A percentile compares a stretch with the other conserved stretches of the same genome.
phyloP scores from a whole-genome alignment of 2,329 filamentous ascomycete species.

The Plenodomus biglobosus region DNA sequence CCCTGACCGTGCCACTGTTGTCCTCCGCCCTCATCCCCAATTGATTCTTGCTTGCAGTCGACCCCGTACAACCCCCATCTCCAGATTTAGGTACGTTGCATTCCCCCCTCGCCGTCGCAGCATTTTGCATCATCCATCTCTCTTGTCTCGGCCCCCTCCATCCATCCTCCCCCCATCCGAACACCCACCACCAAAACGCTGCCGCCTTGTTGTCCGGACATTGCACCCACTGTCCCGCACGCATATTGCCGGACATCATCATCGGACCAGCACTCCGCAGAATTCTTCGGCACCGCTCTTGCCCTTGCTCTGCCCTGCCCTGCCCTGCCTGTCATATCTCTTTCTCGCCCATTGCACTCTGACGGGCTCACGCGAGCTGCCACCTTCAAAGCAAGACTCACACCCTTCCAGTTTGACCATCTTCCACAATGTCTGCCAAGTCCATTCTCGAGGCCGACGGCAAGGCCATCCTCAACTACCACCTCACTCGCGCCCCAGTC shows the following conservation, averaged over 20 bases:
- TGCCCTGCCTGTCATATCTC: slow-evolving; percentile 6
- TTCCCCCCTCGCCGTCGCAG: neutral
- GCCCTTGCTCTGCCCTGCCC: neutral
- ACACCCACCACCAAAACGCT: slow-evolving; percentile 24
- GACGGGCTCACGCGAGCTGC: slow-evolving; percentile 13
- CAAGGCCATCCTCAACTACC: slow-evolving; percentile 99
- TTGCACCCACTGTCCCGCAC: slow-evolving; percentile 17
- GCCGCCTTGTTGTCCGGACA: slow-evolving; percentile 21
- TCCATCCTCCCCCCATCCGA: slow-evolving; percentile 20
- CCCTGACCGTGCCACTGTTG: slow-evolving; percentile 22
- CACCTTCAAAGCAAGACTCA: slow-evolving; percentile 24
- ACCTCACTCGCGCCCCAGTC: slow-evolving; percentile 93
- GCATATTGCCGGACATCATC: slow-evolving; percentile 19
- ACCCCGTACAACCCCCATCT: slow-evolving; percentile 20
- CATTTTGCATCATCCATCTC: neutral
- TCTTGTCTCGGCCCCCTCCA: slow-evolving; percentile 7
- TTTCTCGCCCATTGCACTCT: slow-evolving; percentile 12
- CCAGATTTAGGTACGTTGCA: slow-evolving; percentile 42
- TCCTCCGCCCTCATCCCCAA: slow-evolving; percentile 9
- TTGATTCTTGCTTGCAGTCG: slow-evolving; percentile 11
- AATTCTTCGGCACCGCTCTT: slow-evolving; percentile 7
- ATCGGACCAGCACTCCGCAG: slow-evolving; percentile 17
- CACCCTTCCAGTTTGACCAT: slow-evolving; percentile 22
- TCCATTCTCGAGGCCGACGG: slow-evolving; percentile 98
- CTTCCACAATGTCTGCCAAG: slow-evolving; percentile 81